Evolutionary conservation across 495 filamentous ascomycete species (phyloP), one percentile per base, ranked within the genome.

Genomic region (Penicillium ochrochloron): DNA sequence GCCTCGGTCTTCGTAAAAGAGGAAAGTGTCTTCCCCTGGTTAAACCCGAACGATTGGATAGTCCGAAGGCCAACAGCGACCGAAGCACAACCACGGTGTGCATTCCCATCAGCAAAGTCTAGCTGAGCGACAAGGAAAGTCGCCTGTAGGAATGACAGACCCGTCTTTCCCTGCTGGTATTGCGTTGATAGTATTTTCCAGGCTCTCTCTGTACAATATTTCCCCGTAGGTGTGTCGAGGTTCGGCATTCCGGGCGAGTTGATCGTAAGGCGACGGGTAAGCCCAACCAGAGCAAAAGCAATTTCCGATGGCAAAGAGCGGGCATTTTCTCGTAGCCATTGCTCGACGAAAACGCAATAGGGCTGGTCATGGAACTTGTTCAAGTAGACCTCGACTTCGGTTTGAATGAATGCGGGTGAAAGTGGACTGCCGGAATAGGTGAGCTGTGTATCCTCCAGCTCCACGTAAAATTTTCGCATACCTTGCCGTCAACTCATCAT

Each of bases 331-430:
- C 69, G 19, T n/a, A 75, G 61, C 73, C 73, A 75, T 1, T 61
- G 21, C 35, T 66, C 67, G 3, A 63, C 50, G 25, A 75, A 73
- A 2, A 71, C 64, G 50, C 70, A 71, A 41, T 71, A 75, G 7
- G 73, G 73, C 37, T 73, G 73, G 42, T 75, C 73, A 58, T 75
- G 73, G 27, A 75, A 71, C 44, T 70, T 57, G 27, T 34, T 59
- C 11, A 75, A 52, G 39, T 73, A 75, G 21, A 61, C 60, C 7
- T 73, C 58, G 17, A 75, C 65, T 56, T 75, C 68, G 1, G 66
- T 57, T 62, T 65, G 25, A 33, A 73, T 56, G 19, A 68, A 66
- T 3, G 63, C 50, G 3, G 53, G 2, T 0, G 70, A 52, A 27
- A 71, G 31, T 3, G 57, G 33, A 6, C 54, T 61, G 34, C 59